phyloP scores from a whole-genome alignment of 495 filamentous ascomycete genomes.

The Penicillium samsonianum region DNA sequence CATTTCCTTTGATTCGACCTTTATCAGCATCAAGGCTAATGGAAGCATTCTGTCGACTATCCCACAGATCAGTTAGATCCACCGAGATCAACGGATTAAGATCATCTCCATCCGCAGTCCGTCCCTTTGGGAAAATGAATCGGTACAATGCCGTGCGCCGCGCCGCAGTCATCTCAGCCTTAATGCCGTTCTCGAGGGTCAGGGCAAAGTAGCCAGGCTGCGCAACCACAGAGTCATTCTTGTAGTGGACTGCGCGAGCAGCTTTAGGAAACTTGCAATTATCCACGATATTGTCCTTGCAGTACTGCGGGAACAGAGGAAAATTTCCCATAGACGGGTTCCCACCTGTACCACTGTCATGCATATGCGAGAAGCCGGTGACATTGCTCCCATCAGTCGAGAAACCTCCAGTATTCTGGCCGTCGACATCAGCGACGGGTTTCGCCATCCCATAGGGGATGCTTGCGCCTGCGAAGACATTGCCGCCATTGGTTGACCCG shows the following conservation, averaged over 20 bases:
- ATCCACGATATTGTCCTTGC: conserved; percentile 60
- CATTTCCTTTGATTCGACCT: conserved; percentile 66
- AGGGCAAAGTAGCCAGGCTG: conserved; percentile 69
- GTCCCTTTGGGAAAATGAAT: conserved; percentile 62
- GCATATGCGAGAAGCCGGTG: conserved; percentile 63
- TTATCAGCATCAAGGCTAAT: conserved; percentile 58
- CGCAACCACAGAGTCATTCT: conserved; percentile 57
- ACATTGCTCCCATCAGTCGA: conserved; percentile 63
- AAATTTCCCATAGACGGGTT: conserved; percentile 71
- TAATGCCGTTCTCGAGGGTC: conserved; percentile 57
- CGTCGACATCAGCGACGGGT: conserved; percentile 69
- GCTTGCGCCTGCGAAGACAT: conserved; percentile 75
- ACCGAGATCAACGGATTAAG: conserved; percentile 60
- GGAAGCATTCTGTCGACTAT: conserved; percentile 63
- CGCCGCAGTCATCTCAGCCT: conserved; percentile 68
- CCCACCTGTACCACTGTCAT: conserved; percentile 70
- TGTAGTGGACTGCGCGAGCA: conserved; percentile 45
- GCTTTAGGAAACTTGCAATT: conserved; percentile 60
- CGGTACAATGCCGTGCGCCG: conserved; percentile 67
- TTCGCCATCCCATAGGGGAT: conserved; percentile 75
- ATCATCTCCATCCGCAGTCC: conserved; percentile 39
- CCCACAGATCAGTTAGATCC: conserved; percentile 66
- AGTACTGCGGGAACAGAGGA: conserved; percentile 67
- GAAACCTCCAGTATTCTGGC: conserved; percentile 70
- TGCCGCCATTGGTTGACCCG: conserved; percentile 57